Evolutionary conservation across 257 asterid species (phyloP).

Genomic region (Nicotiana attenuata): DNA sequence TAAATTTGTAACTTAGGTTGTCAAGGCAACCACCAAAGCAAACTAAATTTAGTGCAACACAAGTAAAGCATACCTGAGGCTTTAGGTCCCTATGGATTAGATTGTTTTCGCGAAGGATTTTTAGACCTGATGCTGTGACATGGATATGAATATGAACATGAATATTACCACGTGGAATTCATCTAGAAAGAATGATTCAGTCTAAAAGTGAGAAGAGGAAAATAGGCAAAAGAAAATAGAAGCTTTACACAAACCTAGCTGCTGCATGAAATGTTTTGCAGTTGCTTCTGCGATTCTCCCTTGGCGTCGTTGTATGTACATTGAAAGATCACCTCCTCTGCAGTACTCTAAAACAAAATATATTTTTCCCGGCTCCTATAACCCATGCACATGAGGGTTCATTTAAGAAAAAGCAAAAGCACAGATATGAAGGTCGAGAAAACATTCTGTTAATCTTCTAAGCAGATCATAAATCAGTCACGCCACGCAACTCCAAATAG

Average conservation of each 20-base stretch:
- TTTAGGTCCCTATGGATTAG: slow-evolving; percentile 89
- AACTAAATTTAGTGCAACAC: not conserved
- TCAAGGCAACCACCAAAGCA: not conserved
- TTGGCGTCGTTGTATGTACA: slow-evolving; percentile 57
- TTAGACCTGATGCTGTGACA: slow-evolving; percentile 79
- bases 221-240: not conserved
- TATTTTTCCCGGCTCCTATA: slow-evolving; percentile 78
- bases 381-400: slow-evolving; percentile 16
- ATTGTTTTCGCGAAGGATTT: slow-evolving; percentile 76
- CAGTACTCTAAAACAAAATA: slow-evolving; percentile 87
- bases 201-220: slow-evolving; percentile 7
- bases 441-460: not conserved
- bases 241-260: slow-evolving; percentile 50
- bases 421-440: not conserved
- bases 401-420: not conserved
- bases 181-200: not conserved
- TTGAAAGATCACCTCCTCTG: slow-evolving; percentile 92
- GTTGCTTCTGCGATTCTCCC: slow-evolving; percentile 80
- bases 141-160: slow-evolving; percentile 10
- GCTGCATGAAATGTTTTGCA: slow-evolving; percentile 90
- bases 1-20: not conserved
- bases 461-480: not conserved
- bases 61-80: slow-evolving; percentile 70
- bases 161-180: slow-evolving; percentile 8
- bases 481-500: not conserved